Conservation (phyloP, 371 early-diverging fungal species). For the Apophysomyces variabilis region DNA sequence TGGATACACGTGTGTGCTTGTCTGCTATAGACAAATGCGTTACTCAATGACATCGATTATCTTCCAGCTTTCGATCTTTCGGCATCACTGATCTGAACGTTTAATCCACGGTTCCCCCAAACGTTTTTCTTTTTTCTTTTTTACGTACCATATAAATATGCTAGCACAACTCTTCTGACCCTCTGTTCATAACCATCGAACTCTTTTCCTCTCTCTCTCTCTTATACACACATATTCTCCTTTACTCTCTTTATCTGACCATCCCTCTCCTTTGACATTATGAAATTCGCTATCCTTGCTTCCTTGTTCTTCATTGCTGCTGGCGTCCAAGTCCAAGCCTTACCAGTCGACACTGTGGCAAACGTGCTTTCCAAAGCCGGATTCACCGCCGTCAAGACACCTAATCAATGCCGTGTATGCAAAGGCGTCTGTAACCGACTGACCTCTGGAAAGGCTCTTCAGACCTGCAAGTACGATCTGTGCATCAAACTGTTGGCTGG, state of each 20-base stretch:
- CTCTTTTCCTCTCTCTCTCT: too few relatives aligned
- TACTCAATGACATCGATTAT: too few relatives aligned
- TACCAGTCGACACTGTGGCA: neutral
- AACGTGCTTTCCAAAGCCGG: neutral
- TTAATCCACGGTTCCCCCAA: too few relatives aligned
- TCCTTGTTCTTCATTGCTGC: constrained; percentile 6
- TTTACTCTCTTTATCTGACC: neutral
- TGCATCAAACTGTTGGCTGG: neutral
- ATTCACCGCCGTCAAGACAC: neutral
- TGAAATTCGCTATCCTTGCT: neutral
- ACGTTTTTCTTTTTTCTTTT: too few relatives aligned
- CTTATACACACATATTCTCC: neutral
- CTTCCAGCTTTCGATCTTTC: too few relatives aligned
- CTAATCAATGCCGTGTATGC: neutral
- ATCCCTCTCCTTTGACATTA: neutral
- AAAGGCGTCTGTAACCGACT: neutral
- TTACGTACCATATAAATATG: too few relatives aligned
- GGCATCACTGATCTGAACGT: too few relatives aligned
- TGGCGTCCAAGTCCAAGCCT: constrained; percentile 1
- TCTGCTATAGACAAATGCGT: too few relatives aligned
- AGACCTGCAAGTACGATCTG: constrained; percentile 1
- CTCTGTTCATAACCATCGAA: too few relatives aligned
- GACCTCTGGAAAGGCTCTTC: neutral
- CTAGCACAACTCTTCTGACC: too few relatives aligned
- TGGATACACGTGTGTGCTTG: too few relatives aligned